These are phyloP conservation scores for Colletotrichum phormii DNA, from an alignment of 2,329 filamentous ascomycete genomes.

Conservation along the genomic window DNA sequence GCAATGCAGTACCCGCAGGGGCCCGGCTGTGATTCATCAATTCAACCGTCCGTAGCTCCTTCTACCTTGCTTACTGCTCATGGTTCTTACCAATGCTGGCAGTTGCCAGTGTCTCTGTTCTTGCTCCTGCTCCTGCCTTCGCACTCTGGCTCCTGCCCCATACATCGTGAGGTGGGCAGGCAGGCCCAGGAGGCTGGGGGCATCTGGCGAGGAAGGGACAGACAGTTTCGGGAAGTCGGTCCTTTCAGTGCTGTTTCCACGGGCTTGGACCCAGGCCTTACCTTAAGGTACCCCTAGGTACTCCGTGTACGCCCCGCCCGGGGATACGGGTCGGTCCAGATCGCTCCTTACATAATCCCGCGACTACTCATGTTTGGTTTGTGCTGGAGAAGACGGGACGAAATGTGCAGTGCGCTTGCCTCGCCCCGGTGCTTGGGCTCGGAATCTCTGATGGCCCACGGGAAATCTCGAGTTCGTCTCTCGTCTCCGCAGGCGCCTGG, in stretches of 20 bases:
- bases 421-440: conserved; percentile 1
- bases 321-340: not conserved
- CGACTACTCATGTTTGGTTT: not conserved
- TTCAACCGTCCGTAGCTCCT: not conserved
- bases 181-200: not conserved
- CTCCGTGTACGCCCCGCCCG: too few relatives aligned
- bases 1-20: not conserved
- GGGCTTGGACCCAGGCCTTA: not conserved
- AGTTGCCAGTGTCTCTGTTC: not conserved
- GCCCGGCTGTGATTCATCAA: not conserved
- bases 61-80: not conserved
- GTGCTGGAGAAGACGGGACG: not conserved
- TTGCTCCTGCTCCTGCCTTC: not conserved
- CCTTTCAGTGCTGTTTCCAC: not conserved
- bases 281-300: not conserved
- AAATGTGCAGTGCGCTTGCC: not conserved
- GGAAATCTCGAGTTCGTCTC: conserved; percentile 1
- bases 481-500: conserved; percentile 8
- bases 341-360: not conserved
- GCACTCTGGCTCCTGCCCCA: not conserved
- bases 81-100: not conserved
- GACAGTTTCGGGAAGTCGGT: not conserved
- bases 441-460: not conserved
- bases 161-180: not conserved
- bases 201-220: not conserved